Percentiles rank a stretch among this genome's conserved stretches.
Conservation (phyloP, 352 stramenopile genomes). For the Pythium rishiriense region DNA sequence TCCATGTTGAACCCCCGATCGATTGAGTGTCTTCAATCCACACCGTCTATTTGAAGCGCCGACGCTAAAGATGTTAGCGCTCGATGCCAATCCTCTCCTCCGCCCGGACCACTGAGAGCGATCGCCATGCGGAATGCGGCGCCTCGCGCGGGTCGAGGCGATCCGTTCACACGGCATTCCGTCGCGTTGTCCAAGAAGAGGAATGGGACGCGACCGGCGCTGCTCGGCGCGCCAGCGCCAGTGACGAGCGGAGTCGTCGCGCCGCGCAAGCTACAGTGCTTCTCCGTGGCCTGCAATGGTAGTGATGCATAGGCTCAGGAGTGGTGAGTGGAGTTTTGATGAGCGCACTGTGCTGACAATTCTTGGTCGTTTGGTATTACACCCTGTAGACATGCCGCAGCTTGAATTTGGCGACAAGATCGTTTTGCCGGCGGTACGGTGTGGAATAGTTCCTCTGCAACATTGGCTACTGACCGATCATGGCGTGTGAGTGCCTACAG, state of each 20-base stretch:
- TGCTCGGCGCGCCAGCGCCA: background rate
- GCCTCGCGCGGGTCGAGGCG: background rate
- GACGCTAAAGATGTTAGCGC: background rate
- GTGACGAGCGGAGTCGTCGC: constrained; percentile 28
- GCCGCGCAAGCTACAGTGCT: constrained; percentile 50
- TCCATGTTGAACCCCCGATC: background rate
- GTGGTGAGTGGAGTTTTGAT: no score
- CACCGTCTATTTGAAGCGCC: background rate
- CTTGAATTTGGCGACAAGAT: constrained; percentile 74
- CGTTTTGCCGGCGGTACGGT: constrained; percentile 44
- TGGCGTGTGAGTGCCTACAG: constrained; percentile 18
- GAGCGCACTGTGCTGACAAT: no score
- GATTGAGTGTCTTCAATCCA: background rate
- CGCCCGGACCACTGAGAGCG: background rate
- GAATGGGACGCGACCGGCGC: background rate
- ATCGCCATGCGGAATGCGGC: background rate
- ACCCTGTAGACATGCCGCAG: constrained; percentile 55
- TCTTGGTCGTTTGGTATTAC: background rate
- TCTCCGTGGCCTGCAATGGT: constrained; percentile 62
- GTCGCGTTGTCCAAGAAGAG: background rate
- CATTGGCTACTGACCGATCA: no score
- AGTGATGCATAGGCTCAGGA: background rate
- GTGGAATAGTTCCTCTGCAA: no score
- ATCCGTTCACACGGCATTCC: background rate
- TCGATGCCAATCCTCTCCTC: background rate